phyloP scores from a whole-genome alignment of 73 alveolate species.

The Symbiodinium pilosum region DNA sequence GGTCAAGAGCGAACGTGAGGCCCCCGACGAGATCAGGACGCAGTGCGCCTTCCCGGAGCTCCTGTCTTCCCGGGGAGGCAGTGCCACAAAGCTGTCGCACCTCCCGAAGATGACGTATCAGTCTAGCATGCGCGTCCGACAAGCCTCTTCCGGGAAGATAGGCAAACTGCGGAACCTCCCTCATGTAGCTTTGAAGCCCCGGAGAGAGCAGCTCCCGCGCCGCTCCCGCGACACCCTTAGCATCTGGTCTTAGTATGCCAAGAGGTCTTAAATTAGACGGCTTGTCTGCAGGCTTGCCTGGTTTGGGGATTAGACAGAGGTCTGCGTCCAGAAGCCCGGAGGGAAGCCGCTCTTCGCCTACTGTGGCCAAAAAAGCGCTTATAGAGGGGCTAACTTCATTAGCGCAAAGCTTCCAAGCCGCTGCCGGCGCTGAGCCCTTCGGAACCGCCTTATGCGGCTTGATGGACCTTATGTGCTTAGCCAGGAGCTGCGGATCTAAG shows the following conservation, averaged over 20 bases:
- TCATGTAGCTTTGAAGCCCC: background rate
- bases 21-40: no score
- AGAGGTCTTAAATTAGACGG: background rate
- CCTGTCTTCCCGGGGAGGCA: no score
- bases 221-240: background rate
- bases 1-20: no score
- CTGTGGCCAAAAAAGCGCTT: background rate
- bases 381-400: background rate
- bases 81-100: background rate
- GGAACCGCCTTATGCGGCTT: background rate
- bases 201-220: background rate
- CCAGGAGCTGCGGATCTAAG: background rate
- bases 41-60: no score
- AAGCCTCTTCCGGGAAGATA: background rate
- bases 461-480: background rate
- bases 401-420: background rate
- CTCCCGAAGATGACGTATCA: background rate
- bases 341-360: background rate
- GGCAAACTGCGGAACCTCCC: background rate
- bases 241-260: background rate
- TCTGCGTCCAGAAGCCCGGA: background rate
- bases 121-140: background rate
- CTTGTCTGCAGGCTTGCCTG: background rate
- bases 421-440: background rate
- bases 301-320: background rate